Evolutionary conservation across 1,284 basidiomycete genomes (phyloP).

Genomic region (Ustilago nuda): DNA sequence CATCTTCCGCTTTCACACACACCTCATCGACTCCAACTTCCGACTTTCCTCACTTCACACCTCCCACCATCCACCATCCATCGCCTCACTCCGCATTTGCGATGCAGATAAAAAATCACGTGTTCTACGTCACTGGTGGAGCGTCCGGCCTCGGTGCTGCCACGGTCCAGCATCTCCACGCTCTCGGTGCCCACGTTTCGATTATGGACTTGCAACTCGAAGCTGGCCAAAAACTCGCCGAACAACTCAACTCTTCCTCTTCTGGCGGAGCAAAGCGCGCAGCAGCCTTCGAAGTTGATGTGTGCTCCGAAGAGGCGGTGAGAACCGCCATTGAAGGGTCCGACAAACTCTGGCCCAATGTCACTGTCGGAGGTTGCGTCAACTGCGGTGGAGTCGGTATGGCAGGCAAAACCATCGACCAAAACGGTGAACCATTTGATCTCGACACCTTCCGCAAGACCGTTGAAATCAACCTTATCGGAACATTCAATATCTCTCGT

Average conservation of each 20-base stretch:
- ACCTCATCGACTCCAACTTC: not conserved
- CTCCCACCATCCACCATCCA: not conserved
- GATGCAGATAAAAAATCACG: conserved; percentile 59
- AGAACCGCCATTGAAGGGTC: conserved; percentile 50
- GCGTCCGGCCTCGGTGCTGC: conserved; percentile 67
- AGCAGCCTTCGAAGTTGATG: conserved; percentile 60
- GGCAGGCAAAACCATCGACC: conserved; percentile 67
- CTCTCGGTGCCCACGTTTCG: conserved; percentile 56
- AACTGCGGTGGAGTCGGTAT: conserved; percentile 69
- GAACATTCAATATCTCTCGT: conserved; percentile 69
- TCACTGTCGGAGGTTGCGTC: conserved; percentile 66
- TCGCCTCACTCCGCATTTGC: not conserved
- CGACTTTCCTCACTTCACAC: not conserved
- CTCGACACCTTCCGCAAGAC: conserved; percentile 65
- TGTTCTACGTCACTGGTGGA: conserved; percentile 64
- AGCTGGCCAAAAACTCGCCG: conserved; percentile 32
- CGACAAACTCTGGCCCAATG: conserved; percentile 50
- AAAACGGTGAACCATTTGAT: conserved; percentile 65
- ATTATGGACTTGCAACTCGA: conserved; percentile 62
- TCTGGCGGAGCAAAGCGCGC: conserved; percentile 23
- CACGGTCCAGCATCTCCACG: conserved; percentile 48
- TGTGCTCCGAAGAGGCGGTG: conserved; percentile 62
- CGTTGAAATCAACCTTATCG: conserved; percentile 59
- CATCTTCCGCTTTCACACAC: not conserved
- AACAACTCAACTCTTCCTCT: conserved; percentile 26